Evolutionary conservation across 305 asterid genomes (phyloP).

Genomic region (Monarda citriodora): DNA sequence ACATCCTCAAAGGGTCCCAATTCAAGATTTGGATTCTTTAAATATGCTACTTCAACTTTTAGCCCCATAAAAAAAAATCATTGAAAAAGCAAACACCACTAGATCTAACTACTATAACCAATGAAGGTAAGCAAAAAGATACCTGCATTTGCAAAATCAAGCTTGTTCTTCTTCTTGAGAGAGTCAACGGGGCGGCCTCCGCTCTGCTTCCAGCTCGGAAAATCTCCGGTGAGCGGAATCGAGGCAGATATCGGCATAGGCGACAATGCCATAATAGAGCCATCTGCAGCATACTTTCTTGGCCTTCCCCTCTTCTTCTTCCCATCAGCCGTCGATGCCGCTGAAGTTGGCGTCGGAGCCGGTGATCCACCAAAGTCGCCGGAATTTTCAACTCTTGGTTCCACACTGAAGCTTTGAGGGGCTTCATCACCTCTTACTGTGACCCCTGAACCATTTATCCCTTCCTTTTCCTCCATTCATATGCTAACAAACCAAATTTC

Average conservation of each 20-base stretch:
- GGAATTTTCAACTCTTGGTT: conserved; percentile 50
- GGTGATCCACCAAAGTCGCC: conserved; percentile 48
- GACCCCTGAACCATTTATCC: conserved; percentile 50
- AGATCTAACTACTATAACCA: conserved; percentile 38
- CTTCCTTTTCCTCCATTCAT: conserved; percentile 87
- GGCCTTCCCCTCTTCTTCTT: conserved; percentile 94
- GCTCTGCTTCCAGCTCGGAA: conserved; percentile 63
- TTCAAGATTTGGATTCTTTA: conserved; percentile 29
- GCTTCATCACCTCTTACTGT: conserved; percentile 59
- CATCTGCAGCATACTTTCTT: conserved; percentile 75
- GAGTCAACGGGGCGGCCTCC: conserved; percentile 44
- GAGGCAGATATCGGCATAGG: conserved; percentile 99
- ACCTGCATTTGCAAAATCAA: conserved; percentile 70
- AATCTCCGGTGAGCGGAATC: conserved; percentile 82
- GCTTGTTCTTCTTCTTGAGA: conserved; percentile 72
- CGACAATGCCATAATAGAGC: conserved; percentile 66
- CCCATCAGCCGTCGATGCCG: conserved; percentile 23
- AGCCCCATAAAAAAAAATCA: conserved; percentile 24
- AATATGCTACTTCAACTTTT: conserved; percentile 20
- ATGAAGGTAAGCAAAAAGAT: conserved; percentile 1
- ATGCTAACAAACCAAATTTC: conserved; percentile 27
- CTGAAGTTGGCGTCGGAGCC: conserved; percentile 28
- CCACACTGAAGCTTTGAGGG: conserved; percentile 65
- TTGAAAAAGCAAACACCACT: conserved; percentile 26
- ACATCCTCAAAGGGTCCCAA: conserved; percentile 29